Evolutionary conservation across 140 eudicot genomes (phyloP), one percentile per base, ranked within the genome.

Genomic region (Ambrosia hybrid): DNA sequence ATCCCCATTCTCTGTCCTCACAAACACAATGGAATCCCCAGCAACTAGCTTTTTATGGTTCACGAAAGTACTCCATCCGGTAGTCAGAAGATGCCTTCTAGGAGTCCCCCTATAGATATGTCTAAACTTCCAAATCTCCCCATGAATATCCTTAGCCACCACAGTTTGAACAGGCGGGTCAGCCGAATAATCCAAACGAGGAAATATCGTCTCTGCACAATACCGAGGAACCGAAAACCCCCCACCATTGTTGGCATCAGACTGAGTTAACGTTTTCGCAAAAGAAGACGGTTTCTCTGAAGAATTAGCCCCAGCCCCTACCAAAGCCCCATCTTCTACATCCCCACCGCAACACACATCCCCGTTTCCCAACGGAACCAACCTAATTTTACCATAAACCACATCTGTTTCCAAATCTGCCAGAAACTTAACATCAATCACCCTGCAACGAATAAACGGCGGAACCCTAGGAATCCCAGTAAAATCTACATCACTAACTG

Each of bases 231-330:
- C 97, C n/a, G 95, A 87, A 64, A 90, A 87, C 4, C 97, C 97
- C 11, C 97, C 97, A 57, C 97, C 97, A 51, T 90, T 87, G 52
- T 90, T 90, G 43, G 96, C 96, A 76, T 90, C 96, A 13, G 96
- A 90, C 36, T 90, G 96, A 39, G 96, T 90, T 75, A 90, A 77
- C 0, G 90, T 87, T 68, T 90, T 90, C 2, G 90, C 95, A 58
- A 90, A 90, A 6, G 95, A 87, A 13, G 75, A 76, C 1, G 91
- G 85, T 17, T 87, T 90, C 14, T 87, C 95, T 9, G 75, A 72
- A 39, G 82, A 68, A 7, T 67, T 89, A 68, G 81, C 61, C 72
- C 67, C 67, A 9, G 4, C 57, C 67, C 80, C 84, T 33, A 45
- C 75, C 64, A 52, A 16, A 53, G 30, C 68, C 41, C 77, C 26